Conservation (phyloP, 805 yeast genomes). For the Starmerella bombi region DNA sequence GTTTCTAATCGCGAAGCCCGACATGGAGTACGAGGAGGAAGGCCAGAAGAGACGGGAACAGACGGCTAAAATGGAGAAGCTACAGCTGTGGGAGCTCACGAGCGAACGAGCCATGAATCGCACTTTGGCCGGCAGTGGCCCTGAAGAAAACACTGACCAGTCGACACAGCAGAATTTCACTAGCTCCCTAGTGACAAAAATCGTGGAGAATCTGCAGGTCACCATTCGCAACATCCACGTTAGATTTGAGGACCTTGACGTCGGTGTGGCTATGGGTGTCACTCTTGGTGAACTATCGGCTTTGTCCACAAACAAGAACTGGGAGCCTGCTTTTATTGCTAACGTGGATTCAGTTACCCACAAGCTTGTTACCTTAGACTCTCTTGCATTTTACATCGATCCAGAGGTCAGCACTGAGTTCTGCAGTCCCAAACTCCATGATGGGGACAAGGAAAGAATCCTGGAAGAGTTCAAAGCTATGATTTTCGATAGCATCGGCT, state of each 20-base stretch:
- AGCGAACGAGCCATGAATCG: slow-evolving; percentile 16
- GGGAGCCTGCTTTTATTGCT: slow-evolving; percentile 78
- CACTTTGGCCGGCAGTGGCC: slow-evolving; percentile 22
- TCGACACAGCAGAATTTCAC: slow-evolving; percentile 67
- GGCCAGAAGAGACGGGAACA: slow-evolving; percentile 51
- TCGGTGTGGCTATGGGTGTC: slow-evolving; percentile 61
- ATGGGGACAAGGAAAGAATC: slow-evolving; percentile 23
- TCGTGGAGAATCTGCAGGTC: slow-evolving; percentile 83
- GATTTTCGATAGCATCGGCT: slow-evolving; percentile 20
- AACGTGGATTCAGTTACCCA: slow-evolving; percentile 53
- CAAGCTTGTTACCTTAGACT: slow-evolving; percentile 61
- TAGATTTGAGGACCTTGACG: slow-evolving; percentile 70
- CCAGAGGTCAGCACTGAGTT: slow-evolving; percentile 11
- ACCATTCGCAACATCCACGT: slow-evolving; percentile 84
- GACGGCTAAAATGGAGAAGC: slow-evolving; percentile 48
- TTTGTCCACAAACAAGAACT: slow-evolving; percentile 68
- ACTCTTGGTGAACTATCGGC: slow-evolving; percentile 81
- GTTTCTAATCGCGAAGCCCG: slow-evolving; percentile 68
- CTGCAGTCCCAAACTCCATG: slow-evolving; percentile 33
- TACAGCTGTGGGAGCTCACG: slow-evolving; percentile 47
- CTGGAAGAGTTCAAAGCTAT: slow-evolving; percentile 31
- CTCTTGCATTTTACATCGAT: slow-evolving; percentile 73
- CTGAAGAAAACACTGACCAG: slow-evolving; percentile 19
- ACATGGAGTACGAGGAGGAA: slow-evolving; percentile 45
- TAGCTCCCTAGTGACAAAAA: slow-evolving; percentile 74